Evolutionary conservation across 179 eudicot species (phyloP).

Genomic region (Beta lomatogona): DNA sequence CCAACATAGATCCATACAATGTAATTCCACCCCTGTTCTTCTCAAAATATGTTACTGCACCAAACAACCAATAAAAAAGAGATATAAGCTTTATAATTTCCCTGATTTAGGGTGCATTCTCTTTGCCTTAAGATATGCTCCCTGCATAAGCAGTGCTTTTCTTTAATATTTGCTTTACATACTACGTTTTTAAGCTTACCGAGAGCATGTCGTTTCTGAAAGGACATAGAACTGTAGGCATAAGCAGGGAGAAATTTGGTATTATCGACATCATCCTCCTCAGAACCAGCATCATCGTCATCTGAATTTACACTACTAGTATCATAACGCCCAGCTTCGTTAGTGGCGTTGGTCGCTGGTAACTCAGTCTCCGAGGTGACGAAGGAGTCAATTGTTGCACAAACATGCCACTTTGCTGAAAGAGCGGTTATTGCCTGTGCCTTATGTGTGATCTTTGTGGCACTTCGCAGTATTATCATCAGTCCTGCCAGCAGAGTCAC

Average conservation of each 20-base stretch:
- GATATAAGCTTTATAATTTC: not conserved
- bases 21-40: constrained; percentile 89
- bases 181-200: constrained; percentile 43
- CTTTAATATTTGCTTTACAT: no score
- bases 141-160: no score
- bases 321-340: constrained; percentile 23
- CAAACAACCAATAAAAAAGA: not conserved
- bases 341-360: constrained; percentile 30
- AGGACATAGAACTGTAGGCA: constrained; percentile 71
- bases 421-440: constrained; percentile 82
- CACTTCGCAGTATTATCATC: constrained; percentile 70
- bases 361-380: constrained; percentile 50
- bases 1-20: constrained; percentile 81
- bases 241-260: constrained; percentile 66
- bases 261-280: constrained; percentile 81
- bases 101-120: no score
- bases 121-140: no score
- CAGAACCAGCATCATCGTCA: constrained; percentile 66
- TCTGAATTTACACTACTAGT: constrained; percentile 42
- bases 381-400: constrained; percentile 78
- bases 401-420: constrained; percentile 93
- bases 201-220: constrained; percentile 90
- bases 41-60: constrained; percentile 81
- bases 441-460: constrained; percentile 90
- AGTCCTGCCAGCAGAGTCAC: constrained; percentile 77